phyloP scores from a whole-genome alignment of 805 yeast species.

The Priceomyces castillae region DNA sequence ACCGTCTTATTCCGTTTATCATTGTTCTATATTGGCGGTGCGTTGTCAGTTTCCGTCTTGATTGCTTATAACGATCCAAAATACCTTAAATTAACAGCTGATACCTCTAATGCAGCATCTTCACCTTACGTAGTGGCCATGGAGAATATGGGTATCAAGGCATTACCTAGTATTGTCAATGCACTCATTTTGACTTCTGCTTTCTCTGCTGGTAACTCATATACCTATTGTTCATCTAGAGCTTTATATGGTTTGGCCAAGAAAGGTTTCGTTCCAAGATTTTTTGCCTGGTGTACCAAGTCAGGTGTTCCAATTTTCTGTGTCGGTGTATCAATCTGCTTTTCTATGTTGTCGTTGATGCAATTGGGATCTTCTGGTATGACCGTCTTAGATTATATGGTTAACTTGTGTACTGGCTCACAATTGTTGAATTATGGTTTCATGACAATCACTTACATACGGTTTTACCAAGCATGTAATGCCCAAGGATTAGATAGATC shows the following conservation, averaged over 20 bases:
- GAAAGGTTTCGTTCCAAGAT: slow-evolving; percentile 69
- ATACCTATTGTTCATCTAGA: slow-evolving; percentile 67
- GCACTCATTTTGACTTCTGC: slow-evolving; percentile 72
- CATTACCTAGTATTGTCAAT: slow-evolving; percentile 75
- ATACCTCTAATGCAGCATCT: slow-evolving; percentile 27
- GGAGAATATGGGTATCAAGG: slow-evolving; percentile 59
- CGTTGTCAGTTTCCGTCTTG: slow-evolving; percentile 40
- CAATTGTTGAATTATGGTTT: slow-evolving; percentile 47
- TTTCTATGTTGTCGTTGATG: slow-evolving; percentile 17
- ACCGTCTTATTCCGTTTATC: slow-evolving; percentile 44
- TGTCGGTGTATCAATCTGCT: slow-evolving; percentile 44
- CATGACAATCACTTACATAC: slow-evolving; percentile 42
- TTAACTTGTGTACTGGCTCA: slow-evolving; percentile 46
- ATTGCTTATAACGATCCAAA: slow-evolving; percentile 33
- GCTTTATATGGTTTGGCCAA: slow-evolving; percentile 67
- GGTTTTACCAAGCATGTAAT: slow-evolving; percentile 39
- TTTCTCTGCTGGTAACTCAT: slow-evolving; percentile 82
- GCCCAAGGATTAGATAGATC: slow-evolving; percentile 40
- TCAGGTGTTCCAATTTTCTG: slow-evolving; percentile 70
- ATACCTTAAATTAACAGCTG: slow-evolving; percentile 16
- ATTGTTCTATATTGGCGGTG: slow-evolving; percentile 44
- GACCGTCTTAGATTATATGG: slow-evolving; percentile 44
- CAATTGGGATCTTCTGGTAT: slow-evolving; percentile 27
- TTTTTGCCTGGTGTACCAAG: slow-evolving; percentile 56
- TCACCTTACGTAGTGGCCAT: slow-evolving; percentile 43